Evolutionary conservation across 1,284 basidiomycete species (phyloP).

Genomic region (Retiboletus fuscus): DNA sequence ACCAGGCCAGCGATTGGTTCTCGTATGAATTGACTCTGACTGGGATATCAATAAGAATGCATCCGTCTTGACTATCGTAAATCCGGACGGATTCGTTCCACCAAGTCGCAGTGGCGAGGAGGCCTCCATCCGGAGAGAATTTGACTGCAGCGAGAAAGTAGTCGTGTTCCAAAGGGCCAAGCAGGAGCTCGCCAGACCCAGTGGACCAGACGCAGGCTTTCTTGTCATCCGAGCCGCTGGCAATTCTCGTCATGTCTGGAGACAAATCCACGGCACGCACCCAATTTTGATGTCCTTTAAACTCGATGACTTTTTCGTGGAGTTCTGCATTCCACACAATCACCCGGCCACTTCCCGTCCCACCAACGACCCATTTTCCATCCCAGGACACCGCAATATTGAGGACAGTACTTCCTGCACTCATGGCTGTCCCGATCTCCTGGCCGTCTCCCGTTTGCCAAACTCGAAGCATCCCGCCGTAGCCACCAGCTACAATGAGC

Average conservation of each 20-base stretch:
- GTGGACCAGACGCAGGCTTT: slow-evolving; percentile 20
- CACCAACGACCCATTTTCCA: slow-evolving; percentile 20
- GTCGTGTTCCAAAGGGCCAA: slow-evolving; percentile 22
- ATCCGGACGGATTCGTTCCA: too few species aligned
- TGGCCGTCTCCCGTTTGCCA: slow-evolving; percentile 21
- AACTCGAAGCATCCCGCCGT: slow-evolving; percentile 8
- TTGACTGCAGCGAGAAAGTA: slow-evolving; percentile 9
- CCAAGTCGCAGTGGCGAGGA: too few species aligned
- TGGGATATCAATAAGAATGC: slow-evolving; percentile 8
- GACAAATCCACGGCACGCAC: slow-evolving; percentile 27
- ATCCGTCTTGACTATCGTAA: too few species aligned
- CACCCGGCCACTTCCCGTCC: slow-evolving; percentile 11
- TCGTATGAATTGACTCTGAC: slow-evolving; percentile 8
- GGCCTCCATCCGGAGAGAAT: too few species aligned
- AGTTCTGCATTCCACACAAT: slow-evolving; percentile 17
- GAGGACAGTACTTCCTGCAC: background rate
- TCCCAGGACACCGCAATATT: slow-evolving; percentile 20
- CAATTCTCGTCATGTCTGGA: slow-evolving; percentile 16
- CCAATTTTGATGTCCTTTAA: background rate
- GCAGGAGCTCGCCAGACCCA: slow-evolving; percentile 15
- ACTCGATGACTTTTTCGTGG: background rate
- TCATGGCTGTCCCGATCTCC: slow-evolving; percentile 15
- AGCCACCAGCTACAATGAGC: slow-evolving; percentile 21
- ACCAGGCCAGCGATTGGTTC: slow-evolving; percentile 24
- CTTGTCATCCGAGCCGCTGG: slow-evolving; percentile 24